Evolutionary conservation across 768 basidiomycete genomes (phyloP), one percentile per base, ranked within the genome.

Genomic region (Boletus rex-veris): DNA sequence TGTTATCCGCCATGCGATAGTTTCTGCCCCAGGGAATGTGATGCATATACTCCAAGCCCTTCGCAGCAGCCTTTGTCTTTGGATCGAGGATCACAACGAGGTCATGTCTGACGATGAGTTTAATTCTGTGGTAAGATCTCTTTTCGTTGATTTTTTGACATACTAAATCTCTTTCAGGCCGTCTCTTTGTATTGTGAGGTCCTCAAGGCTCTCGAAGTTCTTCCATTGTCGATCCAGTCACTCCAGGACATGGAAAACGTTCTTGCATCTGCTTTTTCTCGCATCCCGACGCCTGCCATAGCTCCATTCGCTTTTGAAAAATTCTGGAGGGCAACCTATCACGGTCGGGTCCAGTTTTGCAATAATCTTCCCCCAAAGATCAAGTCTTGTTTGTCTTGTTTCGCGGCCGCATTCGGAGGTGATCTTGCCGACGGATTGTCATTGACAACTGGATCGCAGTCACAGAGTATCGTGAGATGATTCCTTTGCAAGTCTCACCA

Each of bases 291-390:
- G 4, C 79, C 78, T 3, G 77, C 79, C 9, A 68, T 74, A 18
- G 84, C 81, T 0, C 78, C 81, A 1, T 59, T 77, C 7, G 75
- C 78, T 2, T 87, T 86, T 54, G 73, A 75, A 57, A 68, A 64
- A 3, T 86, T 82, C 62, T 87, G 85, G 85, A 73, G 73, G n/a
- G 66, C 67, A 37, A 80, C 80, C 4, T 85, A 81, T 60, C 76
- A 80, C 33, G 68, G 68, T n/a, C 70, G 62, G 35, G 64, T 65
- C 26, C 69, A 76, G 31, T 73, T 77, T 28, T 65, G 62, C 45
- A 38, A 58, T 0, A 52, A 62, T 16, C 78, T 80, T 52, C 81
- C 84, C 0, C 60, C 66, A 7, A 70, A 66, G 18, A 69, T 83
- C 55, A 75, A 73, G 46, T 69, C 68, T 11, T 78, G 75, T 40